Base-by-base conservation (phyloP, 345 rosid species). In the Pugionium cornutum region DNA sequence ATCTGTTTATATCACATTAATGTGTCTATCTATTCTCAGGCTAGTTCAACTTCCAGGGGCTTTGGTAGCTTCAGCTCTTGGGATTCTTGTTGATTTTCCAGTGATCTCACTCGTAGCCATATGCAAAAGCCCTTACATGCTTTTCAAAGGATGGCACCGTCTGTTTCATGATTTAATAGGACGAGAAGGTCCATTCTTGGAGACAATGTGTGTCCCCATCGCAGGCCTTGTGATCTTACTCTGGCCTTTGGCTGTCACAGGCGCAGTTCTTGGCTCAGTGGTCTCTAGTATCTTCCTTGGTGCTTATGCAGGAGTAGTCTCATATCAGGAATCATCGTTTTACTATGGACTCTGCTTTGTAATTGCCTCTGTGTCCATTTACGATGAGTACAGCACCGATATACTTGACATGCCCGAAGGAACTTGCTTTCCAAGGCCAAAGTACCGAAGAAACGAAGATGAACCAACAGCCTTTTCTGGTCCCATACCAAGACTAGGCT, bases 141-240 rank as follows among this genome's bases (percentile, higher is more conserved):
- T 94, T 53, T 84, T 90, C 66, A 94, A 85, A 73, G 99, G 99
- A 26, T 94, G 97, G 99, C 91, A 82, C 68, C 92, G 95, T 61
- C 64, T 94, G 72, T 88, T 87, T 81, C 95, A 85, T 3, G 99
- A 94, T 63, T 86, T 94, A 28, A 76, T 85, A 29, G 99, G 99
- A 34, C 87, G 99, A 43, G 96, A 94, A 81, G 99, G 99, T 51
- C 99, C 99, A 33, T 94, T 90, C 77, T 79, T 94, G 80, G 99
- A 94, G 77, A 88, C 97, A 43, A 83, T 94, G 79, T 94, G 99
- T 64, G 96, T 94, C 34, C 99, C 99, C 65, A 86, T 90, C 28
- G 99, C 97, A 7, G 97, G 97, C 51, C 97, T 94, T 5, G 92
- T 77, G 30, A 94, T 94, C 74, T 69, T 94, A 72, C 89, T 94